A percentile compares a stretch with the other conserved stretches of the same genome.
These are phyloP conservation scores for Globisporangium emineosum DNA, from an alignment of 352 stramenopile genomes.

Conservation along the genomic window DNA sequence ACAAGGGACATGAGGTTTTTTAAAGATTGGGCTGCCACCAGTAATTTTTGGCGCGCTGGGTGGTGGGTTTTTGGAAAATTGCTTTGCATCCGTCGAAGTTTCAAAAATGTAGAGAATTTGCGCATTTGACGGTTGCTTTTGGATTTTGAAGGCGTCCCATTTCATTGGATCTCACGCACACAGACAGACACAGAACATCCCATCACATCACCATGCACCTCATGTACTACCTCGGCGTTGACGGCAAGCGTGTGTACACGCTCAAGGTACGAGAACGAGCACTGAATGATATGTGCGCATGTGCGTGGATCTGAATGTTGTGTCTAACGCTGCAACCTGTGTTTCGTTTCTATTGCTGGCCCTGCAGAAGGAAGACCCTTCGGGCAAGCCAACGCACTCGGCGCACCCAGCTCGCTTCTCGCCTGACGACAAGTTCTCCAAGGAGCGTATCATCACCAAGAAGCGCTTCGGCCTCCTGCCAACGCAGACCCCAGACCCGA, in stretches of 20 bases:
- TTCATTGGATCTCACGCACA: constrained; percentile 6
- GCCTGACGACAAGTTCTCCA: constrained; percentile 99
- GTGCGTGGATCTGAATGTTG: background rate
- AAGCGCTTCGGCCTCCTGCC: constrained; percentile 97
- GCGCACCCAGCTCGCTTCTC: constrained; percentile 98
- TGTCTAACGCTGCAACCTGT: background rate
- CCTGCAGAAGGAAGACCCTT: constrained; percentile 92
- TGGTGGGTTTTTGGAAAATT: constrained; percentile 12
- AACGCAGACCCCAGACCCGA: constrained; percentile 90
- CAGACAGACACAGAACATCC: background rate
- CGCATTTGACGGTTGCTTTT: background rate
- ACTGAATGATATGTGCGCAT: background rate
- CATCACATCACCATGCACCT: constrained; percentile 92
- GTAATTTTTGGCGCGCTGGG: constrained; percentile 20
- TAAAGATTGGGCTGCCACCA: constrained; percentile 15
- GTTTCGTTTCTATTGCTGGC: background rate
- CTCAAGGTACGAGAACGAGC: constrained; percentile 86
- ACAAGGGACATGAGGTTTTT: constrained; percentile 36
- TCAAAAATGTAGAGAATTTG: constrained; percentile 10
- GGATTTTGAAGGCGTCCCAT: background rate
- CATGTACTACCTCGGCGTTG: constrained; percentile 97
- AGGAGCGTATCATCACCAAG: constrained; percentile 97
- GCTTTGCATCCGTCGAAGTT: background rate
- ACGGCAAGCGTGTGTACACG: constrained; percentile 98
- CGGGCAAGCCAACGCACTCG: constrained; percentile 93